Evolutionary conservation across 306 rosid species (phyloP), one percentile per base, ranked within the genome.

Genomic region (Quercus bicolor): DNA sequence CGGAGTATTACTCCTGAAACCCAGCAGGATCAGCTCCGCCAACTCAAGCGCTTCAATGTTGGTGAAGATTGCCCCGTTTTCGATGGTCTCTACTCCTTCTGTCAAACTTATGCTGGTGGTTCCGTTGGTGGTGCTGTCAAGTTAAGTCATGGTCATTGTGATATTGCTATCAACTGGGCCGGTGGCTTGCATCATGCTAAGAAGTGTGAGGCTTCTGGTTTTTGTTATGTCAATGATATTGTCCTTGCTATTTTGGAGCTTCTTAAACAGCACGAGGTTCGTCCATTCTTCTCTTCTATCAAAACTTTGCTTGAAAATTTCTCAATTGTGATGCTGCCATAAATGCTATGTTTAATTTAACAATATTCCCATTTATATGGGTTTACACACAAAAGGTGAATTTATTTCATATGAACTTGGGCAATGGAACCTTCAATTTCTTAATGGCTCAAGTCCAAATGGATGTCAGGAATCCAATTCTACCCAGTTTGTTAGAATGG

Each of bases 111-210:
- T 79, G 95, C 95, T 13, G 97, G 97, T 60, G 97, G 97, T 57
- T 92, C 97, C n/a, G 97, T 92, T 82, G 97, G 97, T 75, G 97
- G 97, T 68, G 92, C 97, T 19, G 89, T 92, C 61, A 92, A 92
- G 86, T 86, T 92, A 54, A 92, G 90, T 45, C 97, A 92, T 70
- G 94, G 88, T 31, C 87, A 83, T 64, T 90, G 97, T 65, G 97
- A 92, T 77, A 92, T 90, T 86, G 92, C 97, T 73, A 85, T 92
- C 76, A 92, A 92, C 75, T 92, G 96, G 97, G 93, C 97, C 28
- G 97, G 96, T 24, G 97, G 97, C 14, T 80, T 92, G 79, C 97
- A 92, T 76, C 97, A 92, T 83, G 97, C 97, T 64, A 92, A 92
- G 84, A 92, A 92, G 88, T 92, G 97, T 15, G 97, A 92, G 83